Base-by-base conservation (phyloP, 1,284 basidiomycete genomes). In the Hypsizygus ulmarius region DNA sequence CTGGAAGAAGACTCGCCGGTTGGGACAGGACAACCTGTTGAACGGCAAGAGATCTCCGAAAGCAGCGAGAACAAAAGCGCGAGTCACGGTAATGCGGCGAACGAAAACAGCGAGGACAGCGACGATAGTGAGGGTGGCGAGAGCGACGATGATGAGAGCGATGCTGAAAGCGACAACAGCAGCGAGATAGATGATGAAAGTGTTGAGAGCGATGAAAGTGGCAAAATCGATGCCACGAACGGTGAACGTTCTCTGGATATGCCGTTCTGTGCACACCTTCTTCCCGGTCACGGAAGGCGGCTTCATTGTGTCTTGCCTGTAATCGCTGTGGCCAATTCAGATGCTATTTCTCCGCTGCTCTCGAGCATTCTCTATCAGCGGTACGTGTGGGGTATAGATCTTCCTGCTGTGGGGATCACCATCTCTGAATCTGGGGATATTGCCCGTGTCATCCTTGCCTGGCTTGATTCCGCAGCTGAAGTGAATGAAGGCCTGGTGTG, bases 341-440 rank as follows among this genome's bases (percentile, higher is more conserved):
- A 25, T 14, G 35, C 18, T 12, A 45, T 45, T 11, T 5, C 21
- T 6, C n/a, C 33, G 28, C 43, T 45, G 34, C 27, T 45, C 4
- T 35, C 15, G 1, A 45, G 43, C 19, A 27, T 45, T 9, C 35
- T 45, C 7, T 38, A 37, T 21, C 43, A 45, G 19, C 33, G 43
- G 15, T 37, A 27, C 19, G 34, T 38, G 19, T 25, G 18, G 21
- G 35, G 43, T 10, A 45, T 37, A 7, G 8, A 38, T 12, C 11
- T 12, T 21, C 33, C 43, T 5, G 43, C 28, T 25, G 25, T 37
- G 6, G 43, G 43, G 2, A 36, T 37, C 16, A 9, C 33, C 5
- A n/a, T 45, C 18, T 45, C 43, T 7, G 11, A 30, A 14, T 36
- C 34, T 36, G 43, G 43, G 10, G 36, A 15, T n/a, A 14, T 28